phyloP scores from a whole-genome alignment of 352 stramenopile genomes.

The Hyaloperonospora brassicae region DNA sequence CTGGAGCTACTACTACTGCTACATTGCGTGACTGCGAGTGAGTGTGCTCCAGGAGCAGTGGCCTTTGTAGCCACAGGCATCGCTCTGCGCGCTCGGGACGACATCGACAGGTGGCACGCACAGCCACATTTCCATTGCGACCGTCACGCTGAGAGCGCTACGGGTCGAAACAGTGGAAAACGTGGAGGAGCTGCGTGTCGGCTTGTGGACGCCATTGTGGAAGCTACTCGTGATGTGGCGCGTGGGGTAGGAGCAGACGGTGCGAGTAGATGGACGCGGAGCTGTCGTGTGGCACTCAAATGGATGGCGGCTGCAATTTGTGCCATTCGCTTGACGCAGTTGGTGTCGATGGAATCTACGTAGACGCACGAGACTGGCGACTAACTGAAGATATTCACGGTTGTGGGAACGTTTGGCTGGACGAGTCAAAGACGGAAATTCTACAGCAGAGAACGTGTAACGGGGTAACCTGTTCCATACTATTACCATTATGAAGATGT shows the following conservation, averaged over 20 bases:
- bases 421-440: slow-evolving; percentile 67
- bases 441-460: slow-evolving; percentile 28
- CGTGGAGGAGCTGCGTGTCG: slow-evolving; percentile 38
- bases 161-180: slow-evolving; percentile 33
- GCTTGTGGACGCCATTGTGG: slow-evolving; percentile 66
- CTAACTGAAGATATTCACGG: slow-evolving; percentile 63
- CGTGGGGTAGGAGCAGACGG: slow-evolving; percentile 66
- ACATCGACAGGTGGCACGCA: slow-evolving; percentile 51
- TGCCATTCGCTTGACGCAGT: slow-evolving; percentile 46
- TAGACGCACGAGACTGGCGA: slow-evolving; percentile 68
- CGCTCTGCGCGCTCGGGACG: slow-evolving; percentile 27
- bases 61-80: slow-evolving; percentile 49
- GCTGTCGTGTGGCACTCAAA: slow-evolving; percentile 73
- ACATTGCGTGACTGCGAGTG: too few species aligned
- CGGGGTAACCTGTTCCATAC: too few species aligned
- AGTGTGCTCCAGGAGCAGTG: slow-evolving; percentile 58
- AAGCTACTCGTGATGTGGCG: slow-evolving; percentile 70
- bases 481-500: too few species aligned
- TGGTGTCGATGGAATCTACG: slow-evolving; percentile 50
- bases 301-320: slow-evolving; percentile 69
- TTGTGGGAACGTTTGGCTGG: slow-evolving; percentile 66
- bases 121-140: slow-evolving; percentile 59
- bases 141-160: slow-evolving; percentile 50
- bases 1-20: too few species aligned
- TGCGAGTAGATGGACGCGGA: slow-evolving; percentile 58